A percentile compares a stretch with the other conserved stretches of the same genome.
Evolutionary conservation across 805 yeast genomes (phyloP).

Genomic region (Yueomyces sp.): DNA sequence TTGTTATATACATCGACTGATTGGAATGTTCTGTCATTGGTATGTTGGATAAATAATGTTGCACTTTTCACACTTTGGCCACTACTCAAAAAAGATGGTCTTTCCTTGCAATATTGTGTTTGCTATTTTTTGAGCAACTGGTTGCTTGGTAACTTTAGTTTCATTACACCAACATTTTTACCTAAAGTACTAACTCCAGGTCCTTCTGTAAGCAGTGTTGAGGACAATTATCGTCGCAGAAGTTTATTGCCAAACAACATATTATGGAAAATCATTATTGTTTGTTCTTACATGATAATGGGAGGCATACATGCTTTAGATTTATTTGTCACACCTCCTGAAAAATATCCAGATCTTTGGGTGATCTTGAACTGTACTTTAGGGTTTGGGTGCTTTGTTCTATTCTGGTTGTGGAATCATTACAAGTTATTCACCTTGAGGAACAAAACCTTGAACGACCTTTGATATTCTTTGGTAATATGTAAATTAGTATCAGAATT

Average conservation of each 20-base stretch:
- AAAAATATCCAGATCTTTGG: constrained; percentile 71
- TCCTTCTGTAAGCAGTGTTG: constrained; percentile 27
- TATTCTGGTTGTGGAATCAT: constrained; percentile 77
- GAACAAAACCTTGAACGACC: constrained; percentile 14
- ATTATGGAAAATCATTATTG: constrained; percentile 38
- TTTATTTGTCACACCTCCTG: constrained; percentile 36
- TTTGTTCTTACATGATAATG: constrained; percentile 40
- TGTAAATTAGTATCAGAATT: no score
- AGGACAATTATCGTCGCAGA: constrained; percentile 24
- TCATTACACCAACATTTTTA: constrained; percentile 32
- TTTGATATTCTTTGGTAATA: constrained; percentile 3
- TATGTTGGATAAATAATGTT: constrained; percentile 78
- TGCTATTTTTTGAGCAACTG: constrained; percentile 57
- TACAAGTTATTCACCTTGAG: constrained; percentile 33
- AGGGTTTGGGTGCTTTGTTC: constrained; percentile 59
- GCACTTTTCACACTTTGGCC: constrained; percentile 86
- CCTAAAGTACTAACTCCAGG: constrained; percentile 32
- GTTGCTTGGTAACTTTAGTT: constrained; percentile 55
- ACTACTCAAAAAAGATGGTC: constrained; percentile 59
- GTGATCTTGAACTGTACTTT: constrained; percentile 60
- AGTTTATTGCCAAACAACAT: constrained; percentile 35
- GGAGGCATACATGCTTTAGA: constrained; percentile 43
- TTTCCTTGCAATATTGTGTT: constrained; percentile 58
- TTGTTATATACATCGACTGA: constrained; percentile 42
- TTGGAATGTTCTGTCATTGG: constrained; percentile 51